Evolutionary conservation across 164 flowering plant species (phyloP), one percentile per base, ranked within the genome.

Genomic region (Liriodendron chinense): DNA sequence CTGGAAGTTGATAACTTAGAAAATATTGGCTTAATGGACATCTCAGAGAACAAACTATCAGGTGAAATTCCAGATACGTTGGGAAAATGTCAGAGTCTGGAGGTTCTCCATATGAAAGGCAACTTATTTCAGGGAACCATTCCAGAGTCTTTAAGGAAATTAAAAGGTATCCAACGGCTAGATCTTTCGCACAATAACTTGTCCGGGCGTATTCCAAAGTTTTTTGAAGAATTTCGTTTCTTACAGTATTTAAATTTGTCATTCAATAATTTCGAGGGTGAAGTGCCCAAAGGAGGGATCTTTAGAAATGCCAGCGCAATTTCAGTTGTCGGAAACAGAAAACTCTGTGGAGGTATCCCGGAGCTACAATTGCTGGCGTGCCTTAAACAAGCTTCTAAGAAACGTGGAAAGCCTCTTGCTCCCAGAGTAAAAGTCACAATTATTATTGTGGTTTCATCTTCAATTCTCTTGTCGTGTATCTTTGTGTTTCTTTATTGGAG

Each of bases 161-260:
- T 65, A 8, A 22, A 65, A 65, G 28, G 14, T 34, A 47, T 68
- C 34, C 21, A 7, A 26, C 1, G 0, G 7, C n/a, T 68, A 20
- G 70, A 68, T 34, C 21, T 68, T 68, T 68, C 70, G 16, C 49
- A 28, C n/a, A 68, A 68, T 47, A 68, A 68, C 21, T 68, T 68
- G n/a, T 68, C 47, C 10, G 70, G 70, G 9, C 49, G 2, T 3
- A 68, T 68, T 34, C 43, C 43, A 34, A 34, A 34, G 7, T 34
- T 3, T 34, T 34, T 34, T 7, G 43, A 34, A 34, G 43, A 34
- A 34, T 68, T 68, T 16, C 8, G 0, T 13, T 26, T 68, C 49
- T 18, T 68, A 2, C 22, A 26, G 28, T 28, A 13, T 8, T 9
- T 28, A 5, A 26, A 23, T 28, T 68, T 16, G 18, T 57, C 62